These are phyloP conservation scores for Narthecium ossifragum DNA, from an alignment of 106 monocot genomes.

Conservation along the genomic window DNA sequence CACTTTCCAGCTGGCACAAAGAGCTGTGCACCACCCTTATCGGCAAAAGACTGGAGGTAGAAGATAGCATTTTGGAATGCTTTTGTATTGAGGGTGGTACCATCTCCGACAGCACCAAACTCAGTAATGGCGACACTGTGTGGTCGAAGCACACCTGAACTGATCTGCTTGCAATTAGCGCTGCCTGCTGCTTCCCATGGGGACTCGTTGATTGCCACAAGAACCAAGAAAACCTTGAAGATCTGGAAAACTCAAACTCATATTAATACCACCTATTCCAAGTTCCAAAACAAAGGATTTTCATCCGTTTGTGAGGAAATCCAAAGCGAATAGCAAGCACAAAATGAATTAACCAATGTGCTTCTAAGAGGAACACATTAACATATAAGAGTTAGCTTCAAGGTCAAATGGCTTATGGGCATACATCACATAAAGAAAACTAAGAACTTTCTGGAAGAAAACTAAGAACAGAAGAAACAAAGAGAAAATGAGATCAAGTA, in stretches of 20 bases:
- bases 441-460: neutral
- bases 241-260: slow-evolving; percentile 11
- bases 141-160: slow-evolving; percentile 15
- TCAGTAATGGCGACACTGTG: slow-evolving; percentile 50
- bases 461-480: neutral
- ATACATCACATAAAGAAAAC: neutral
- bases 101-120: slow-evolving; percentile 58
- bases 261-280: neutral
- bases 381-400: neutral
- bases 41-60: slow-evolving; percentile 44
- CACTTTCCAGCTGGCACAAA: slow-evolving; percentile 56
- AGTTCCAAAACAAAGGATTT: neutral
- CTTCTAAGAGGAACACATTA: neutral
- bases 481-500: neutral
- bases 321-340: too few species aligned
- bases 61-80: slow-evolving; percentile 54
- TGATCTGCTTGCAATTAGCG: slow-evolving; percentile 24
- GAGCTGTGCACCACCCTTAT: slow-evolving; percentile 50
- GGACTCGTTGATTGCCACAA: slow-evolving; percentile 4
- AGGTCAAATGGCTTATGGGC: neutral
- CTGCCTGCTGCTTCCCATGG: slow-evolving; percentile 7
- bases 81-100: slow-evolving; percentile 46
- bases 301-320: too few species aligned
- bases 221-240: slow-evolving; percentile 14
- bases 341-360: neutral